Evolutionary conservation across 202 grass and related monocot genomes (phyloP).

Genomic region (Eragrostis tef): DNA sequence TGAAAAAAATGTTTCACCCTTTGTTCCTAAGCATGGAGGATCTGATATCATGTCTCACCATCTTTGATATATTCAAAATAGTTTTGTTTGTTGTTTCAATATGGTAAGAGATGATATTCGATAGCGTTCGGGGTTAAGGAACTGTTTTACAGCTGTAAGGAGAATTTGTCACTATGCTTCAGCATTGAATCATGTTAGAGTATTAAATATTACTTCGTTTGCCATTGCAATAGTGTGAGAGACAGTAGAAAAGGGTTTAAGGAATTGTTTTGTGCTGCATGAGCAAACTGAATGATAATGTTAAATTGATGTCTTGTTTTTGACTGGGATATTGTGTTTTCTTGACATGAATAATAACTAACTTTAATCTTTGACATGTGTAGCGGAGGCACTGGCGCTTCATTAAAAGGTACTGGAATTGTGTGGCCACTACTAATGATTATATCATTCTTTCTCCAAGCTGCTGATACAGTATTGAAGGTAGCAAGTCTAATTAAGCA

Average conservation of each 20-base stretch:
- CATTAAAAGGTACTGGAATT: slow-evolving; percentile 79
- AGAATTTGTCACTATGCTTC: background rate
- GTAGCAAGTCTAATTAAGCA: slow-evolving; percentile 48
- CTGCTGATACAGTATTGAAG: slow-evolving; percentile 92
- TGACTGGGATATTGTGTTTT: slow-evolving; percentile 24
- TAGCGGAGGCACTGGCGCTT: slow-evolving; percentile 78
- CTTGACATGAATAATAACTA: slow-evolving; percentile 18
- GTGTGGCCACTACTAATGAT: slow-evolving; percentile 94
- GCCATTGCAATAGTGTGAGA: slow-evolving; percentile 12
- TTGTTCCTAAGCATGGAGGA: slow-evolving; percentile 18
- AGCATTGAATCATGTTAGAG: background rate
- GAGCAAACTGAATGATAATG: slow-evolving; percentile 4
- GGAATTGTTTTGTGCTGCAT: background rate
- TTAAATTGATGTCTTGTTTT: slow-evolving; percentile 22
- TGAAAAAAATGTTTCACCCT: background rate
- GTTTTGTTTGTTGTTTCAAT: slow-evolving; percentile 2
- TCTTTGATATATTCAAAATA: background rate
- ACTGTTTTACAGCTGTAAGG: background rate
- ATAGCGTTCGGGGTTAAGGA: background rate
- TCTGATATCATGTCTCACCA: slow-evolving; percentile 9
- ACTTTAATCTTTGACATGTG: slow-evolving; percentile 43
- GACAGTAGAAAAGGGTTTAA: background rate
- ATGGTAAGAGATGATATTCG: background rate
- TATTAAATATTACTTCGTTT: slow-evolving; percentile 7
- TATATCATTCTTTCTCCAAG: slow-evolving; percentile 92